Base-by-base conservation (phyloP, 78 protist genomes). In the Thecamonas trahens region DNA sequence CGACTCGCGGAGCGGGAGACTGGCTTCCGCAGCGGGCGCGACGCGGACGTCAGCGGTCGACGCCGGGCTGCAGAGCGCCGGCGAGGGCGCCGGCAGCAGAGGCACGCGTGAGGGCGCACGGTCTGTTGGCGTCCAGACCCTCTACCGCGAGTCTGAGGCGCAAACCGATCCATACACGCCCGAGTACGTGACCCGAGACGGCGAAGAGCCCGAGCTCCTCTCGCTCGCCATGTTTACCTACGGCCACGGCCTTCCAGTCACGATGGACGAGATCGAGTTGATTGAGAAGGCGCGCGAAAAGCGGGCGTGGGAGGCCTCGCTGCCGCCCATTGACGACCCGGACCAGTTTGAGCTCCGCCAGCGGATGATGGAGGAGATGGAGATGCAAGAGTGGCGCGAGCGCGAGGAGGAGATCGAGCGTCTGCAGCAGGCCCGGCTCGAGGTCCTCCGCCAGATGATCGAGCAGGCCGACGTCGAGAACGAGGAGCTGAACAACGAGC, bases 91-190 rank as follows among this genome's bases (percentile, higher is more conserved):
- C 66, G 14, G 11, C 47, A 3, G 28, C 58, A 38, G 34, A 18
- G 64, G 34, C 31, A n/a, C n/a, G n/a, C n/a, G n/a, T n/a, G n/a
- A n/a, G n/a, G n/a, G n/a, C n/a, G n/a, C n/a, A n/a, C n/a, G n/a
- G n/a, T n/a, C n/a, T 0, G 73, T 37, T 15, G 72, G 24, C 22
- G 29, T 45, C 1, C 83, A 77, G 72, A 55, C 83, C 13, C 67
- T 38, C 40, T 76, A 72, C 64, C 57, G 93, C 5, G 95, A 91
- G 24, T 5, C n/a, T 5, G 91, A 80, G 15, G 28, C 76, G 26
- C 95, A 91, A 68, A 91, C 95, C 14, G 86, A 81, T 55, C 95
- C 95, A 20, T 91, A 65, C 78, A 81, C 89, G 15, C 92, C 95
- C 6, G 89, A 82, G 53, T 80, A 79, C 71, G 17, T 53, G 17